A percentile compares a stretch with the other conserved stretches of the same genome.
phyloP scores from a whole-genome alignment of 2,329 filamentous ascomycete genomes.

The Verticillium albo-atrum region DNA sequence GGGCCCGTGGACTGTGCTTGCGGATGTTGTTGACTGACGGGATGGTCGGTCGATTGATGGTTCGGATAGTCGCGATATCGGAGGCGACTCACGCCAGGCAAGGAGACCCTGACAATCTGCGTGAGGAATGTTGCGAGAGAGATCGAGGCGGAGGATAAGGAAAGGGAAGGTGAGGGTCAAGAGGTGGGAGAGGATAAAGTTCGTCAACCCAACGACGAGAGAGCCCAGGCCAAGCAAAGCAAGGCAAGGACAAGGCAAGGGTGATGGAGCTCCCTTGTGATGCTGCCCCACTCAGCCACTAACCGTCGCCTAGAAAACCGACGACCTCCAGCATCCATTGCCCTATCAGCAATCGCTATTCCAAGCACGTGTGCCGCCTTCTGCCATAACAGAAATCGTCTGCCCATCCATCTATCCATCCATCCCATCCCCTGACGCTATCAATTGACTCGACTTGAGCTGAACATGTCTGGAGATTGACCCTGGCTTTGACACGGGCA shows the following conservation, averaged over 20 bases:
- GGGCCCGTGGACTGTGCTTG: too few species aligned
- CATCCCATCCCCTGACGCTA: neutral
- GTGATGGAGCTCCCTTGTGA: neutral
- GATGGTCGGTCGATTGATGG: neutral
- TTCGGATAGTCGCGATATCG: neutral
- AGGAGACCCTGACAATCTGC: neutral
- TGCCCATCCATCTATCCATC: neutral
- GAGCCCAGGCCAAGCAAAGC: neutral
- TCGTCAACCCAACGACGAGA: neutral
- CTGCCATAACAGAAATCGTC: neutral
- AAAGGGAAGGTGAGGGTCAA: neutral
- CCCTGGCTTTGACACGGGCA: too few species aligned
- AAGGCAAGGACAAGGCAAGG: neutral
- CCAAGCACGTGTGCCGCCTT: constrained; percentile 12
- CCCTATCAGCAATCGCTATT: constrained; percentile 11
- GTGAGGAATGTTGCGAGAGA: neutral
- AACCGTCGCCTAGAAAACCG: neutral
- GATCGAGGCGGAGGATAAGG: neutral
- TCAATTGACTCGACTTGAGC: neutral
- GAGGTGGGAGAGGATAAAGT: neutral
- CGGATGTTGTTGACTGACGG: too few species aligned
- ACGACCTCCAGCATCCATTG: constrained; percentile 9
- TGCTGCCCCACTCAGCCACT: neutral
- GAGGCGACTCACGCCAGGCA: neutral
- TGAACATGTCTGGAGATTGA: too few species aligned